A percentile compares a stretch with the other conserved stretches of the same genome.
Conservation (phyloP, 352 stramenopile genomes). For the Peronospora tabacina region DNA sequence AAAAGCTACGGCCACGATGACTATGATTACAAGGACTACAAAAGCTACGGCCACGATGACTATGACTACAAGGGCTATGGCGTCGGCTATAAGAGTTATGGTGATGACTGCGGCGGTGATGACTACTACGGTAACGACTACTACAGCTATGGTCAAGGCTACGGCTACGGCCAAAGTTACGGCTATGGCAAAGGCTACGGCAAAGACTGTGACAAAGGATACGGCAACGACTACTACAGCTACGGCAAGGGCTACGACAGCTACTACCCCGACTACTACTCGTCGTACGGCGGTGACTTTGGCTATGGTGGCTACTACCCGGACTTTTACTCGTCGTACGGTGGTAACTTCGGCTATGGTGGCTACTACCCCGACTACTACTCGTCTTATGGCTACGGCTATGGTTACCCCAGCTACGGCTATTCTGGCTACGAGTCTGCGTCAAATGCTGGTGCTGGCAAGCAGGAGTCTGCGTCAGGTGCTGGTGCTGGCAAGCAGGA, state of each 20-base stretch:
- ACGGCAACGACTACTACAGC: neutral
- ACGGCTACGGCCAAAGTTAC: too few species aligned
- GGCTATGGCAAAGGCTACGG: too few species aligned
- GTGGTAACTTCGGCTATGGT: conserved; percentile 2
- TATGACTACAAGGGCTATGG: conserved; percentile 6
- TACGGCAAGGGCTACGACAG: neutral
- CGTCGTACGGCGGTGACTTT: conserved; percentile 4
- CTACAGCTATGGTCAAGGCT: neutral
- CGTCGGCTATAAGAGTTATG: conserved; percentile 5
- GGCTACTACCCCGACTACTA: conserved; percentile 6
- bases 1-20: conserved; percentile 1
- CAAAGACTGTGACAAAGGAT: neutral
- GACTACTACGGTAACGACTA: neutral
- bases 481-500: neutral
- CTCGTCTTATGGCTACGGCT: too few species aligned
- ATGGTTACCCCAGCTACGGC: too few species aligned
- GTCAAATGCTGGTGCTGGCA: too few species aligned
- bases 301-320: conserved; percentile 5
- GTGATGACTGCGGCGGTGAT: neutral
- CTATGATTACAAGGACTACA: conserved; percentile 4
- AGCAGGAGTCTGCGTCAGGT: conserved; percentile 4
- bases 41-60: conserved; percentile 3
- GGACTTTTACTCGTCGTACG: conserved; percentile 3
- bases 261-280: conserved; percentile 6
- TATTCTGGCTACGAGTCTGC: conserved; percentile 2